Evolutionary conservation across 805 yeast genomes (phyloP).

Genomic region (Candida koratica): DNA sequence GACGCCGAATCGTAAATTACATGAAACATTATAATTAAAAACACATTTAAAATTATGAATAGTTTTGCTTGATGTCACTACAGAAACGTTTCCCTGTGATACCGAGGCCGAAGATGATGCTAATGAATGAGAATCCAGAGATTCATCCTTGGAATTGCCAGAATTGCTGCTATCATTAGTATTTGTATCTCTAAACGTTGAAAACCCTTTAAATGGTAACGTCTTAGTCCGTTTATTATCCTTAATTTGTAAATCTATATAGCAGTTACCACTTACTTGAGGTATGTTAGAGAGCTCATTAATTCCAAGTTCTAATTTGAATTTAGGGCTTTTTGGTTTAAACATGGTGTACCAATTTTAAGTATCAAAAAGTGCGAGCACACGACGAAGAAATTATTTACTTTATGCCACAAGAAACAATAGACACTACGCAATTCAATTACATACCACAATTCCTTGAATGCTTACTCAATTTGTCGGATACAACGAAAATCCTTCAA

Average conservation of each 20-base stretch:
- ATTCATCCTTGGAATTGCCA: not conserved
- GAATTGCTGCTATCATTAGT: constrained; percentile 1
- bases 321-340: constrained; percentile 47
- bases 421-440: constrained; percentile 13
- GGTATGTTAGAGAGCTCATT: constrained; percentile 82
- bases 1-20: constrained; percentile 39
- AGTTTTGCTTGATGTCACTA: constrained; percentile 28
- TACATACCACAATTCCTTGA: constrained; percentile 12
- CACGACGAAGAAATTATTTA: no score
- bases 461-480: constrained; percentile 10
- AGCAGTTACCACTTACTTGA: constrained; percentile 65
- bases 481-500: constrained; percentile 7
- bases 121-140: not conserved
- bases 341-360: no score
- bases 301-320: constrained; percentile 54
- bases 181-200: constrained; percentile 1
- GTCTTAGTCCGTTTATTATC: constrained; percentile 36
- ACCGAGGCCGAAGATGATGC: constrained; percentile 4
- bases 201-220: constrained; percentile 10
- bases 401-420: no score
- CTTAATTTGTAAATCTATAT: constrained; percentile 57
- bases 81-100: constrained; percentile 22
- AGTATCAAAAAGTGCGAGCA: no score
- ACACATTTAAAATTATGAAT: constrained; percentile 38
- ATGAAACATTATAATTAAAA: constrained; percentile 32